phyloP scores from a whole-genome alignment of 345 rosid genomes.

The Eucalyptus regnans region DNA sequence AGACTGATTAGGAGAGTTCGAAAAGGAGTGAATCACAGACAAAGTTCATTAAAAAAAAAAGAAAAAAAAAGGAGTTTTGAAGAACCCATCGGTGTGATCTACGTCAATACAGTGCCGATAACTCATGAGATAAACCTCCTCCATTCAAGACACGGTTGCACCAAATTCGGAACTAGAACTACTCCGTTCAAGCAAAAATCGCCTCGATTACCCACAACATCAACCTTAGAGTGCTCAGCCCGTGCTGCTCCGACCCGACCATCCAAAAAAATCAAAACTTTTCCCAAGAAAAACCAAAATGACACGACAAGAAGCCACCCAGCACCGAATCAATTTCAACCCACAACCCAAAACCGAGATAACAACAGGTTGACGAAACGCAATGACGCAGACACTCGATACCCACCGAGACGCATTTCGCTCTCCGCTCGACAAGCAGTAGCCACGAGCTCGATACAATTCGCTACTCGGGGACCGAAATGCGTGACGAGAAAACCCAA shows the following conservation, averaged over 20 bases:
- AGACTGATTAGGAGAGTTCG: neutral
- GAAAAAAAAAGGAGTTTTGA: neutral
- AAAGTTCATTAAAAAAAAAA: neutral
- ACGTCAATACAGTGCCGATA: neutral
- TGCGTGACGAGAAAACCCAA: neutral
- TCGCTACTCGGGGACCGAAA: neutral
- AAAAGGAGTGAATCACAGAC: neutral
- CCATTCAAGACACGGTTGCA: neutral
- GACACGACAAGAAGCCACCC: neutral
- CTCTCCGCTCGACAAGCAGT: neutral
- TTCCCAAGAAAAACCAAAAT: neutral
- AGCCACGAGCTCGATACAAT: neutral
- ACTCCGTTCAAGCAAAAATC: neutral
- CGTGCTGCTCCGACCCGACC: neutral
- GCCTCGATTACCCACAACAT: neutral
- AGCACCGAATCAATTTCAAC: neutral
- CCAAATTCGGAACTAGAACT: neutral
- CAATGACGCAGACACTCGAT: neutral
- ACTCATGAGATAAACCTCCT: neutral
- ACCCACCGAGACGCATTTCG: neutral
- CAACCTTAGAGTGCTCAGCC: neutral
- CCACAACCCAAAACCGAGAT: neutral
- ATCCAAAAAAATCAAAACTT: neutral
- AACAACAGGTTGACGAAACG: neutral
- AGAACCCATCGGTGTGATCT: neutral